Conservation (phyloP, 495 filamentous ascomycete genomes). For the Neurospora sp. region DNA sequence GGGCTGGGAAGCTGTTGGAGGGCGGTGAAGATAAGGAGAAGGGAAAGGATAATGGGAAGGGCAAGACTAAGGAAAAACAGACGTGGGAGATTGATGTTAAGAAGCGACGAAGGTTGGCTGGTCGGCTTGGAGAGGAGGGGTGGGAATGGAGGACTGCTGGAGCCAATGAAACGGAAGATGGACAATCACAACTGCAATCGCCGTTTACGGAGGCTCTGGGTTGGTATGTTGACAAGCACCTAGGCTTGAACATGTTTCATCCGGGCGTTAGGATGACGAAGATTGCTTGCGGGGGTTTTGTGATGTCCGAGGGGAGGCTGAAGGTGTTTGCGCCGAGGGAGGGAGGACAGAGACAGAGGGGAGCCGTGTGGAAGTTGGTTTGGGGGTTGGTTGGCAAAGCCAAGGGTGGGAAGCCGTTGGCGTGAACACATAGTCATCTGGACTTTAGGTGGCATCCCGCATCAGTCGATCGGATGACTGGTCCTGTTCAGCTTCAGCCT, state of each 20-base stretch:
- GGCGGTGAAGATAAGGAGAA: not conserved
- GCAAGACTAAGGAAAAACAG: constrained; percentile 3
- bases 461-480: not conserved
- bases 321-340: constrained; percentile 28
- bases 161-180: not conserved
- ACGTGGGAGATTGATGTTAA: constrained; percentile 17
- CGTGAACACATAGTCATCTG: too few relatives aligned
- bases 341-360: not conserved
- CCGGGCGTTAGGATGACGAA: constrained; percentile 32
- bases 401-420: not conserved
- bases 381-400: constrained; percentile 10
- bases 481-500: not conserved
- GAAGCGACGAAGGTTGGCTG: constrained; percentile 28
- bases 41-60: not conserved
- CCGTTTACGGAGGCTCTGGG: constrained; percentile 37
- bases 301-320: constrained; percentile 31
- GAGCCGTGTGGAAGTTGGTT: constrained; percentile 8
- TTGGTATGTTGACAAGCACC: constrained; percentile 27
- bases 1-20: constrained; percentile 1
- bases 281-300: constrained; percentile 37
- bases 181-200: constrained; percentile 17
- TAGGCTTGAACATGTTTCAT: constrained; percentile 35
- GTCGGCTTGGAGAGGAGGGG: constrained; percentile 31
- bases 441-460: too few relatives aligned
- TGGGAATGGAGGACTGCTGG: constrained; percentile 30